Evolutionary conservation across 2,329 filamentous ascomycete genomes (phyloP).

Genomic region (Talaromyces pinophilus): DNA sequence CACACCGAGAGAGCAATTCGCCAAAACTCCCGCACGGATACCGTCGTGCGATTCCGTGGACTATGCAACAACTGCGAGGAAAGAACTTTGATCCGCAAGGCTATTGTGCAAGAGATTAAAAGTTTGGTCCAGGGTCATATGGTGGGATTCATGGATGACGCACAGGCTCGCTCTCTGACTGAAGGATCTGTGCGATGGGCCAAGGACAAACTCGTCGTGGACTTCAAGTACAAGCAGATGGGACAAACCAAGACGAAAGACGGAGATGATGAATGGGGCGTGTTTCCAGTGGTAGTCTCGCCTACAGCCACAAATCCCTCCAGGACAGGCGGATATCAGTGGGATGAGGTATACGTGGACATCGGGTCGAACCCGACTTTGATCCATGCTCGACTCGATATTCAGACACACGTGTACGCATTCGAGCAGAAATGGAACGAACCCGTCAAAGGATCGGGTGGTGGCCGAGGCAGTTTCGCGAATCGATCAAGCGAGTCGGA

Average conservation of each 20-base stretch:
- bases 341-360: background rate
- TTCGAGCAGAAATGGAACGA: slow-evolving; percentile 14
- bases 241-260: background rate
- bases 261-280: background rate
- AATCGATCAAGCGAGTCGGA: background rate
- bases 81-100: background rate
- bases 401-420: background rate
- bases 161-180: background rate
- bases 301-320: background rate
- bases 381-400: background rate
- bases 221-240: slow-evolving; percentile 4
- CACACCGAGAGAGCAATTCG: slow-evolving; percentile 1
- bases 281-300: background rate
- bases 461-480: background rate
- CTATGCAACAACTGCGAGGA: slow-evolving; percentile 17
- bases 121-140: background rate
- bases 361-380: background rate
- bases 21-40: background rate
- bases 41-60: slow-evolving; percentile 4
- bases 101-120: background rate
- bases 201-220: slow-evolving; percentile 1
- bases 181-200: background rate
- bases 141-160: background rate
- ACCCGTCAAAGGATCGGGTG: background rate
- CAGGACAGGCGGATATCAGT: background rate